Conservation (phyloP, 305 asterid genomes). For the Ilex paraguariensis region DNA sequence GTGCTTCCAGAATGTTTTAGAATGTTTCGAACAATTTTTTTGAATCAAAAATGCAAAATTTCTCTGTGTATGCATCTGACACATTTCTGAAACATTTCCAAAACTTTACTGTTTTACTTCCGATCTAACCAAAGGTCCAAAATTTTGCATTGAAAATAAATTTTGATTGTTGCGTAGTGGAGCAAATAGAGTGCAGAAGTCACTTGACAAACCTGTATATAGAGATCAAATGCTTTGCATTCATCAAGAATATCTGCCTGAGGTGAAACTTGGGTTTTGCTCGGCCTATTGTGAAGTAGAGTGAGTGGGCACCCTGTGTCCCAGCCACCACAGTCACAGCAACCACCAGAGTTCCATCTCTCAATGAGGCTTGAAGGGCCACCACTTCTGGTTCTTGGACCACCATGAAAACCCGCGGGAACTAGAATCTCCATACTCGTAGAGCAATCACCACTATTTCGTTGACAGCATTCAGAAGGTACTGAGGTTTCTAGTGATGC, state of each 20-base stretch:
- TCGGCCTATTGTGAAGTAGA: conserved; percentile 34
- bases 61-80: too few relatives aligned
- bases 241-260: conserved; percentile 31
- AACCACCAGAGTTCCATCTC: conserved; percentile 77
- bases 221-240: conserved; percentile 57
- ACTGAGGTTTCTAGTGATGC: conserved; percentile 12
- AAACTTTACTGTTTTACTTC: too few relatives aligned
- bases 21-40: too few relatives aligned
- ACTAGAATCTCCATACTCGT: conserved; percentile 52
- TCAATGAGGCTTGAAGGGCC: conserved; percentile 79
- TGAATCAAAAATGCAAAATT: too few relatives aligned
- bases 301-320: conserved; percentile 83
- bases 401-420: conserved; percentile 91
- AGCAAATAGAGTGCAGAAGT: too few relatives aligned
- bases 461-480: conserved; percentile 21
- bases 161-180: too few relatives aligned
- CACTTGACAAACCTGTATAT: conserved; percentile 38
- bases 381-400: conserved; percentile 59
- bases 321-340: conserved; percentile 98
- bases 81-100: too few relatives aligned
- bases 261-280: conserved; percentile 17
- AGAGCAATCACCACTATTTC: conserved; percentile 47
- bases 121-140: too few relatives aligned
- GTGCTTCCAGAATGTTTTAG: too few relatives aligned
- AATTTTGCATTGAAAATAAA: too few relatives aligned